Evolutionary conservation across 768 basidiomycete species (phyloP).

Genomic region (Kockovaella imperatae): DNA sequence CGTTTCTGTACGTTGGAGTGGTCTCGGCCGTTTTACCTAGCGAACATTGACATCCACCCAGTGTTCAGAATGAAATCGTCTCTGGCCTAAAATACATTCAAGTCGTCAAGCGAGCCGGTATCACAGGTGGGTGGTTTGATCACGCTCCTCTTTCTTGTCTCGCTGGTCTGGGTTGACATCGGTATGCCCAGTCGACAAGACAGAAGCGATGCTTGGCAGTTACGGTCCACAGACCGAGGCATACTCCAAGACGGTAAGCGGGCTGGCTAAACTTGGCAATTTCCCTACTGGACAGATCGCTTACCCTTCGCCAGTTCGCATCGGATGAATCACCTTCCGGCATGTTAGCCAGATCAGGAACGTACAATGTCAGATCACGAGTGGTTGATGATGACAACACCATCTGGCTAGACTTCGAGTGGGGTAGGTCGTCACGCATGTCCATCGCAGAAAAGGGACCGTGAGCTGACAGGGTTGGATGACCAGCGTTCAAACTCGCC

Average conservation of each 20-base stretch:
- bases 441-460: too few species aligned
- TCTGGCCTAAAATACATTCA: conserved; percentile 60
- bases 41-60: conserved; percentile 45
- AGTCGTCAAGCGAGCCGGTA: conserved; percentile 68
- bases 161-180: background rate
- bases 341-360: conserved; percentile 70
- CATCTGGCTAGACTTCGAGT: conserved; percentile 70
- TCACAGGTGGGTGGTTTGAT: conserved; percentile 54
- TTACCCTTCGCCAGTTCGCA: conserved; percentile 34
- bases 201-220: conserved; percentile 71
- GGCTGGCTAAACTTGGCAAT: conserved; percentile 53
- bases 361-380: conserved; percentile 69
- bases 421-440: conserved; percentile 48
- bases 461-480: background rate
- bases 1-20: conserved; percentile 51
- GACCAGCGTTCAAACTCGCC: conserved; percentile 64
- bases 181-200: conserved; percentile 63
- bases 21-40: background rate
- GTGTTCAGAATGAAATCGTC: conserved; percentile 82
- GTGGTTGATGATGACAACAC: conserved; percentile 81
- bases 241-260: conserved; percentile 53
- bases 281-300: too few species aligned
- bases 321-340: conserved; percentile 57
- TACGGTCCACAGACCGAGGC: conserved; percentile 70
- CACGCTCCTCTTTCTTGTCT: too few species aligned